Percentiles rank a stretch among this genome's conserved stretches.
Evolutionary conservation across 1,284 basidiomycete species (phyloP).

Genomic region (Cryptococcus jaspeensis): DNA sequence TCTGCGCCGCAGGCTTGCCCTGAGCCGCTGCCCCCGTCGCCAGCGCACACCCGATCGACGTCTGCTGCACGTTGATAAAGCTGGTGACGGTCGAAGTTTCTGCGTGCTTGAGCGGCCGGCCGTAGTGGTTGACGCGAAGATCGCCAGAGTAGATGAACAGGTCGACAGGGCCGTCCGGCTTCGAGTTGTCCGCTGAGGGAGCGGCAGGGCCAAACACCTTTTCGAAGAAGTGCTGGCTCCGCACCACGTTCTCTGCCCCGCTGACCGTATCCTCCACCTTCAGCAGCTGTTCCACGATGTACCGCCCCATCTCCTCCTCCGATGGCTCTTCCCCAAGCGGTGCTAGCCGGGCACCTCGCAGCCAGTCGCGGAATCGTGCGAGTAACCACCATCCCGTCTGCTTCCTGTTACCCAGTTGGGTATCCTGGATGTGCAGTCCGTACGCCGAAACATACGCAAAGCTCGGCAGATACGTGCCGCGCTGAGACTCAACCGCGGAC

Average conservation of each 20-base stretch:
- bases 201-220: constrained; percentile 21
- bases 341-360: constrained; percentile 6
- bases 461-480: constrained; percentile 20
- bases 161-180: constrained; percentile 10
- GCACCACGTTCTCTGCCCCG: constrained; percentile 26
- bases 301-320: constrained; percentile 18
- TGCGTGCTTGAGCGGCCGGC: constrained; percentile 18
- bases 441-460: constrained; percentile 39
- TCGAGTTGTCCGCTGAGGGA: not conserved
- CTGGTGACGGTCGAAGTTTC: constrained; percentile 18
- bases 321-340: not conserved
- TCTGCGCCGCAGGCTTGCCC: constrained; percentile 10
- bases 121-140: constrained; percentile 27
- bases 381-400: constrained; percentile 44
- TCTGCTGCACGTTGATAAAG: constrained; percentile 14
- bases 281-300: constrained; percentile 21
- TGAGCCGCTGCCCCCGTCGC: constrained; percentile 4
- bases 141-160: constrained; percentile 22
- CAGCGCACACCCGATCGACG: constrained; percentile 18
- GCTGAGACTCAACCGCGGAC: constrained; percentile 9
- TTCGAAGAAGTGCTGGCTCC: constrained; percentile 31
- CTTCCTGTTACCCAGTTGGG: constrained; percentile 33
- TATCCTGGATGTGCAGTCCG: constrained; percentile 42
- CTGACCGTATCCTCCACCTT: constrained; percentile 26
- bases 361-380: constrained; percentile 42